A percentile compares a stretch with the other conserved stretches of the same genome.
These are phyloP conservation scores for Phlyctochytrium planicorne DNA, from an alignment of 192 early-diverging fungal species.

Conservation along the genomic window DNA sequence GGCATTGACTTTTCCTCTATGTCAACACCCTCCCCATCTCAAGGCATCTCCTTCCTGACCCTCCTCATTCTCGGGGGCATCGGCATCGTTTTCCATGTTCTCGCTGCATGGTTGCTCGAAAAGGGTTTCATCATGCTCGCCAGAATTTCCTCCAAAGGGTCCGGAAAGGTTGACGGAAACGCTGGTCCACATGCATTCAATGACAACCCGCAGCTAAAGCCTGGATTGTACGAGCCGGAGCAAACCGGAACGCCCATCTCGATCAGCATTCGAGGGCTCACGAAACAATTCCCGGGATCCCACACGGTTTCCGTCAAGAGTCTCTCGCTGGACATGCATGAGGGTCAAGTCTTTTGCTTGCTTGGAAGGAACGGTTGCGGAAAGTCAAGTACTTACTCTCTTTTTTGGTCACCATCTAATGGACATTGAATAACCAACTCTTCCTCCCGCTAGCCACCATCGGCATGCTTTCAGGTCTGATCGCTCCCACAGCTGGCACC, in stretches of 20 bases:
- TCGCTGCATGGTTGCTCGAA: not conserved
- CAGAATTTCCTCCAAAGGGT: too few relatives aligned
- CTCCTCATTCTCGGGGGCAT: not conserved
- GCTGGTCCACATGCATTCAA: too few relatives aligned
- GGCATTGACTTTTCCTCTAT: conserved; percentile 19
- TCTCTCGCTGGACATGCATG: conserved; percentile 37
- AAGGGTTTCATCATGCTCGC: not conserved
- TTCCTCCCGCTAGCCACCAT: conserved; percentile 51
- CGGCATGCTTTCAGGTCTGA: conserved; percentile 59
- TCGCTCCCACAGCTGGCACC: conserved; percentile 51
- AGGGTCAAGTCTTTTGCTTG: conserved; percentile 49
- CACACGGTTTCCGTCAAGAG: not conserved
- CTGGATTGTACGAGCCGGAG: conserved; percentile 62
- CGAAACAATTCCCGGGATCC: not conserved
- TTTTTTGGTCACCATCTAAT: too few relatives aligned
- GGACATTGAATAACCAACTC: too few relatives aligned
- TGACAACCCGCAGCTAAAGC: conserved; percentile 58
- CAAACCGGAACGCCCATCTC: conserved; percentile 30
- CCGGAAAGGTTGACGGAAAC: too few relatives aligned
- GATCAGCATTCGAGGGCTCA: not conserved
- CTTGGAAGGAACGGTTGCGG: conserved; percentile 62
- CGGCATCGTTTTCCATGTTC: not conserved
- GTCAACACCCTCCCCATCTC: not conserved
- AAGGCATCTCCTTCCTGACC: not conserved
- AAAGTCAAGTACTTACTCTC: conserved; percentile 48